Percentiles rank a stretch among this genome's conserved stretches.
Evolutionary conservation across 495 filamentous ascomycete species (phyloP).

Genomic region (Durotheca rogersii): DNA sequence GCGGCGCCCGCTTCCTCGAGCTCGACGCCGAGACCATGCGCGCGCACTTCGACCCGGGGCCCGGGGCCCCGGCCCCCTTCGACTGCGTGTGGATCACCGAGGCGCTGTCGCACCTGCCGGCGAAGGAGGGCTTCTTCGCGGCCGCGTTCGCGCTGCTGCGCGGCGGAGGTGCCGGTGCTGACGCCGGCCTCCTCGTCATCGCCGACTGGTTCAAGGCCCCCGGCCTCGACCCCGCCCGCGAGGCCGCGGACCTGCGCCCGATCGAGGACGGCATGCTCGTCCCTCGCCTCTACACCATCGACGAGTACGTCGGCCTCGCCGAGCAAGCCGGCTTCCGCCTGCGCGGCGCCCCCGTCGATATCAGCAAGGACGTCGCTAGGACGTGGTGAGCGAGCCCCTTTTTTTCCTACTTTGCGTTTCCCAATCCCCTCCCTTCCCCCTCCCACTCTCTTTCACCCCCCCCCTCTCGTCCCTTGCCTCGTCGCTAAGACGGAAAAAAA

Average conservation of each 20-base stretch:
- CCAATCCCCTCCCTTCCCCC: neutral
- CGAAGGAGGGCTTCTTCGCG: conserved; percentile 56
- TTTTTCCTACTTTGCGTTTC: conserved; percentile 7
- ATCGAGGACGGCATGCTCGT: conserved; percentile 63
- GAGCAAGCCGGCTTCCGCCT: conserved; percentile 46
- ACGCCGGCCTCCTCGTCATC: conserved; percentile 47
- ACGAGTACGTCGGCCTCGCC: conserved; percentile 52
- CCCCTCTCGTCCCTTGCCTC: neutral
- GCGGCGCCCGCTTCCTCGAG: conserved; percentile 53
- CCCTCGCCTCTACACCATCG: conserved; percentile 51
- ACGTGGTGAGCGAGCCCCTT: conserved; percentile 49
- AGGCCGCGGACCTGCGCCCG: conserved; percentile 53
- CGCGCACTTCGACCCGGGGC: conserved; percentile 43
- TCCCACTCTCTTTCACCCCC: neutral
- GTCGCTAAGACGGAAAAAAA: neutral
- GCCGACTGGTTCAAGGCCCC: conserved; percentile 60
- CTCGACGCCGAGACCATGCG: conserved; percentile 61
- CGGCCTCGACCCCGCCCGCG: conserved; percentile 41
- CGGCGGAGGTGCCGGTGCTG: conserved; percentile 36
- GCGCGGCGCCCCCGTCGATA: conserved; percentile 51
- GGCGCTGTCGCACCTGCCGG: conserved; percentile 58
- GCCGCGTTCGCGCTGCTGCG: conserved; percentile 48
- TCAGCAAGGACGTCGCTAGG: conserved; percentile 56
- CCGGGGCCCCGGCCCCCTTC: conserved; percentile 35
- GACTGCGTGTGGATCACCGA: conserved; percentile 61